Base-by-base conservation (phyloP, 2,329 filamentous ascomycete species). In the Epichloe brachyelytri region DNA sequence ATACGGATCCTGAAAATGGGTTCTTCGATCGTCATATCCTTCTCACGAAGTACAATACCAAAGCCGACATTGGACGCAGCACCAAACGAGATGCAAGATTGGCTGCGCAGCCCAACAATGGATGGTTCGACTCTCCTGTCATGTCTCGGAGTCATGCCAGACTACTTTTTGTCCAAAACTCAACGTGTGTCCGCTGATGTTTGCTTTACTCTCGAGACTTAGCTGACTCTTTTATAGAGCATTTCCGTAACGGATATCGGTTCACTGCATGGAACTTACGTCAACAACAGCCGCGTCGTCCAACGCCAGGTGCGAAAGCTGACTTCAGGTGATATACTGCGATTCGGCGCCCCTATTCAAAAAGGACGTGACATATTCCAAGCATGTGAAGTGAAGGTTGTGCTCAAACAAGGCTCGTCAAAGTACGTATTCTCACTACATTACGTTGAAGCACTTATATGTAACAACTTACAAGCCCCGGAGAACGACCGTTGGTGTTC, bases 121-220 rank as follows among this genome's bases (percentile, higher is more conserved):
- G 73, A 15, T 86, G 74, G 73, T 84, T 87, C 53, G 78, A 86
- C 56, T 84, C 79, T 51, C 79, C 83, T 0, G 83, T 88, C 37
- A 83, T 88, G 72, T 87, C 83, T 22, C 74, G 85, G 43, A 63
- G 78, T 11, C 85, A 88, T 65, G 85, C 84, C 15, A 65, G 76
- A 43, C 60, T 83, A 4, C 56, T 60, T 15, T 75, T 4, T 66
- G 76, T 46, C 58, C 70, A 10, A 62, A 71, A 2, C 58, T 63
- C 6, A 69, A 73, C 63, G 78, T 78, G 65, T 11, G 36, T 20
- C 4, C 33, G n/a, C 8, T 17, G 15, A 37, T 36, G 33, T 11
- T n/a, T 39, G 26, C 30, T 22, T 20, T 44, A 20, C n/a, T n/a
- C 26, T 19, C 5, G 10, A n/a, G 22, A 26, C 17, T 10, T 5